A percentile compares a stretch with the other conserved stretches of the same genome.
Conservation (phyloP, 2,329 filamentous ascomycete genomes). For the Pezicula carpinea region DNA sequence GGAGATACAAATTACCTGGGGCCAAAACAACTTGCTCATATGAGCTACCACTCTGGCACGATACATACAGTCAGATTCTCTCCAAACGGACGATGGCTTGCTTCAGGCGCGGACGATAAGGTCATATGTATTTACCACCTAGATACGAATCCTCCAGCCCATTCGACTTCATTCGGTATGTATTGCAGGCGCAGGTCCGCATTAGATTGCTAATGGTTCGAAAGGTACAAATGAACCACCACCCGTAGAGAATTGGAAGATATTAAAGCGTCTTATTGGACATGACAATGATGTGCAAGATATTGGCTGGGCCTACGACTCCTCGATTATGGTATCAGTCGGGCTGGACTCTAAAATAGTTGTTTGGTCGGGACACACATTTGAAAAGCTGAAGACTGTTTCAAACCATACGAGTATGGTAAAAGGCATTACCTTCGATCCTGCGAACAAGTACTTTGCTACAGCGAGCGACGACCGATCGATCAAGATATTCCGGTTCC, state of each 20-base stretch:
- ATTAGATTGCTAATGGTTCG: too few species aligned
- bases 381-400: slow-evolving; percentile 94
- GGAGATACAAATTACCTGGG: slow-evolving; percentile 65
- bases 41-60: slow-evolving; percentile 97
- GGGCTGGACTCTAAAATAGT: slow-evolving; percentile 97
- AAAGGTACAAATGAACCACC: slow-evolving; percentile 77
- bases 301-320: slow-evolving; percentile 93
- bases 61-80: slow-evolving; percentile 98
- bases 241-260: slow-evolving; percentile 97
- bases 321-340: slow-evolving; percentile 91
- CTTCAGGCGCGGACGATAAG: slow-evolving; percentile 96
- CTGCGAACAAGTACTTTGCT: slow-evolving; percentile 98
- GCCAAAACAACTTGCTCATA: slow-evolving; percentile 91
- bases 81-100: slow-evolving; percentile 88
- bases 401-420: slow-evolving; percentile 94
- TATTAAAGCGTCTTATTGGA: slow-evolving; percentile 84
- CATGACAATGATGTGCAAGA: slow-evolving; percentile 99
- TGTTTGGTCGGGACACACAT: slow-evolving; percentile 96
- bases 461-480: slow-evolving; percentile 95
- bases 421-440: slow-evolving; percentile 97
- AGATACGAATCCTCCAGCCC: slow-evolving; percentile 69
- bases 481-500: slow-evolving; percentile 95
- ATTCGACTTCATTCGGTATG: slow-evolving; percentile 75
- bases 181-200: too few species aligned
- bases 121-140: slow-evolving; percentile 96